Evolutionary conservation across 768 basidiomycete genomes (phyloP), one percentile per base, ranked within the genome.

Genomic region (Agaricus sinodeliciosus): DNA sequence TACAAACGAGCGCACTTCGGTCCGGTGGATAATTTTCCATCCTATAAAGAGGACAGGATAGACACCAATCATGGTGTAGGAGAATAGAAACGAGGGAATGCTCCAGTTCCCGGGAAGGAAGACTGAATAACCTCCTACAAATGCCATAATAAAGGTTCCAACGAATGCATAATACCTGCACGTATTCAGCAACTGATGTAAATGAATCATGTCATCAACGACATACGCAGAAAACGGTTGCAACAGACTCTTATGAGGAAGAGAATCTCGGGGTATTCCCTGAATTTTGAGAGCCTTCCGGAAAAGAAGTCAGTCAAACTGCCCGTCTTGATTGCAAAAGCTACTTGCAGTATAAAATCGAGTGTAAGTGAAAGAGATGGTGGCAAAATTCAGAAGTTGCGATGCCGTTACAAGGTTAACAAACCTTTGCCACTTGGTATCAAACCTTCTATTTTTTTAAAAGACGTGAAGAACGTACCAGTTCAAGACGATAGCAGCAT

Each of bases 91-190:
- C 4, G 69, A 70, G 5, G 77, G 69, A 9, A 73, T 57, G 48
- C 72, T 66, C 78, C 78, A 79, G 34, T 60, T 63, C 11, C 76
- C 78, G 18, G 76, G 76, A 9, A 79, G 69, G 57, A 79, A 78
- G n/a, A 79, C 76, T 2, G 68, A 70, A 50, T 76, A 78, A 0
- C 77, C 78, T 15, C 73, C 67, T 0, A 78, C 70, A 46, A 79
- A 70, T 15, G 75, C 69, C 76, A 78, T 77, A 0, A 66, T 63
- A 16, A 72, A 56, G 18, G 74, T 77, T 13, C 74, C 76, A 13
- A 53, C 44, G 15, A 78, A 62, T 1, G 69, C 75, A 50, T 78
- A 78, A 53, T 76, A 79, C 11, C 77, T 76, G 26, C 37, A 54
- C 22, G 43, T 3, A 13, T 26, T 31, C 18, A 45, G 37, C 28